Conservation (phyloP, 1,284 basidiomycete genomes). For the Exobasidium cylindrosporum region DNA sequence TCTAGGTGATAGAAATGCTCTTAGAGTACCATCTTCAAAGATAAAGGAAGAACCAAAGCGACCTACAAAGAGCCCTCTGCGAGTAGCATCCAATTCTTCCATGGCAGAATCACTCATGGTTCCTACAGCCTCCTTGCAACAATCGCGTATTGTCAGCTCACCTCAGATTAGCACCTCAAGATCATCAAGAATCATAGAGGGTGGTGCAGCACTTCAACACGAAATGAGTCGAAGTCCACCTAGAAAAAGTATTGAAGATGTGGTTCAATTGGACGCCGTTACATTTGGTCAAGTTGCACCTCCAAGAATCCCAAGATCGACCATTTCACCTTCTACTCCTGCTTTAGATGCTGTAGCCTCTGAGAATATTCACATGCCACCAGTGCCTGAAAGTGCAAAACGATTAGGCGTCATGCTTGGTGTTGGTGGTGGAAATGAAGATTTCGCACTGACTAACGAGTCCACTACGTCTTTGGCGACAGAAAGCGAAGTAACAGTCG, state of each 20-base stretch:
- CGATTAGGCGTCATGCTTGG: background rate
- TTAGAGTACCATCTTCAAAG: too few species aligned
- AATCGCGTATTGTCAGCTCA: too few species aligned
- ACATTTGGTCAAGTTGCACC: background rate
- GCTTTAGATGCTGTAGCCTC: background rate
- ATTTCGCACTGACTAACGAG: background rate
- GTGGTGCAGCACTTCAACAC: too few species aligned
- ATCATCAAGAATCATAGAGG: too few species aligned
- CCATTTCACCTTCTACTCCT: background rate
- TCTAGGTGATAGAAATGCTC: too few species aligned
- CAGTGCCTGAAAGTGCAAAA: background rate
- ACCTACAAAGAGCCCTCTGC: slow-evolving; percentile 10
- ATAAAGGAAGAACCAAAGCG: slow-evolving; percentile 8
- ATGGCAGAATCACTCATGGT: too few species aligned
- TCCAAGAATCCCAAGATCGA: too few species aligned
- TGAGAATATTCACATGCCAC: background rate
- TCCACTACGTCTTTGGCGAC: background rate
- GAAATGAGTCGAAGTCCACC: too few species aligned
- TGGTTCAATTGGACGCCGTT: background rate
- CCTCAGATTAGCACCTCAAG: too few species aligned
- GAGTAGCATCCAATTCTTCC: background rate
- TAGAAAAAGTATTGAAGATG: background rate
- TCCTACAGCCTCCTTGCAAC: too few species aligned
- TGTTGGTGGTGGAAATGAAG: background rate
- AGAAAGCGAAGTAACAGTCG: background rate